Conservation (phyloP, 2,329 filamentous ascomycete genomes). For the Paraconiothyrium sp. region DNA sequence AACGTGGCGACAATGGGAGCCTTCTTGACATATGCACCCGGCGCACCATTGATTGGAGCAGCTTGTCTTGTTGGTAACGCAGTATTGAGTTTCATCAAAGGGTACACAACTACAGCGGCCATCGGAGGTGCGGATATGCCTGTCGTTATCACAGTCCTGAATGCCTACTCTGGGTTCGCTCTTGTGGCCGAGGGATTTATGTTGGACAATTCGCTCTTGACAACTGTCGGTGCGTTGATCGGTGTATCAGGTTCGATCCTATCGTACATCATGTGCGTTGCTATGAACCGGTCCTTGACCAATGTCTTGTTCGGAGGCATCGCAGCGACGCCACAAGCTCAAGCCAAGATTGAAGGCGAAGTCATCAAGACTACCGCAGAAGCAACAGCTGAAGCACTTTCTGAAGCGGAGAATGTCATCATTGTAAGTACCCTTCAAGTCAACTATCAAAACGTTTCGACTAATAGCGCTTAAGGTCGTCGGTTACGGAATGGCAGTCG, state of each 20-base stretch:
- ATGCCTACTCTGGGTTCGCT: slow-evolving; percentile 90
- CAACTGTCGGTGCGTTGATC: slow-evolving; percentile 85
- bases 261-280: slow-evolving; percentile 74
- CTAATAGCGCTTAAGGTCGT: slow-evolving; percentile 62
- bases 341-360: slow-evolving; percentile 81
- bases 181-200: slow-evolving; percentile 92
- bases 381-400: slow-evolving; percentile 78
- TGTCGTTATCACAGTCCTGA: slow-evolving; percentile 88
- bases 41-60: slow-evolving; percentile 80
- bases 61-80: slow-evolving; percentile 80
- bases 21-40: slow-evolving; percentile 83
- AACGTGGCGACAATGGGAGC: slow-evolving; percentile 86
- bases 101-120: slow-evolving; percentile 85
- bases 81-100: slow-evolving; percentile 81
- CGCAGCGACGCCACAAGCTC: slow-evolving; percentile 67
- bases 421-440: slow-evolving; percentile 61
- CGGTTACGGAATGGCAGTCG: slow-evolving; percentile 93
- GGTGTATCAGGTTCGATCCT: slow-evolving; percentile 89
- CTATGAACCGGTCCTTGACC: slow-evolving; percentile 90
- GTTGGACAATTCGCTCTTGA: slow-evolving; percentile 86
- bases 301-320: slow-evolving; percentile 91
- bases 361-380: slow-evolving; percentile 82
- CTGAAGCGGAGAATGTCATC: slow-evolving; percentile 83
- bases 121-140: slow-evolving; percentile 96
- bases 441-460: too few species aligned